Conservation (phyloP, 495 filamentous ascomycete genomes). For the Neurospora sp. region DNA sequence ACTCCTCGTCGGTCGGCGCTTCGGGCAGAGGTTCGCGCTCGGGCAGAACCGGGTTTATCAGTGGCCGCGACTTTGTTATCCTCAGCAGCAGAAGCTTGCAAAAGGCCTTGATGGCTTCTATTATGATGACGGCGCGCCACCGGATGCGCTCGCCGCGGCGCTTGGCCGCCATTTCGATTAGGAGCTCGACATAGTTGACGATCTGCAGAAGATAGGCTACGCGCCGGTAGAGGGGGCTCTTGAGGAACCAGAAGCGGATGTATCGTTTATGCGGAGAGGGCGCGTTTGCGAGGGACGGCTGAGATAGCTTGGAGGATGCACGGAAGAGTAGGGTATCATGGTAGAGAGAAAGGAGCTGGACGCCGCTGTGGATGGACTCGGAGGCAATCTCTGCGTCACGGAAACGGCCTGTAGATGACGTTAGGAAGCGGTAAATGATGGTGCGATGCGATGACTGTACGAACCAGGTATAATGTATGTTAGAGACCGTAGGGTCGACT, state of each 20-base stretch:
- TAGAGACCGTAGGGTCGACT: conserved; percentile 79
- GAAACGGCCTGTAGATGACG: conserved; percentile 57
- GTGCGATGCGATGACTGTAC: conserved; percentile 5
- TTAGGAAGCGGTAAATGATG: neutral
- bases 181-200: conserved; percentile 83
- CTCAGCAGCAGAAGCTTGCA: conserved; percentile 75
- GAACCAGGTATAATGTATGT: conserved; percentile 91
- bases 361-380: conserved; percentile 79
- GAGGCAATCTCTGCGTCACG: conserved; percentile 89
- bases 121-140: conserved; percentile 81
- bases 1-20: conserved; percentile 32
- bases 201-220: conserved; percentile 75
- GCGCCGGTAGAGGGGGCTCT: conserved; percentile 62
- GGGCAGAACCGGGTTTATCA: conserved; percentile 76
- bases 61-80: conserved; percentile 74
- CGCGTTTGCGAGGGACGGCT: conserved; percentile 33
- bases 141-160: conserved; percentile 68
- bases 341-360: conserved; percentile 86
- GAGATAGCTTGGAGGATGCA: conserved; percentile 40
- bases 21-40: conserved; percentile 66
- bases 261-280: conserved; percentile 78
- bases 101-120: conserved; percentile 80
- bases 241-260: conserved; percentile 76
- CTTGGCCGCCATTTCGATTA: conserved; percentile 81
- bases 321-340: conserved; percentile 81